phyloP scores from a whole-genome alignment of 176 grass and related monocot species.

The Coix lacrymajobi region DNA sequence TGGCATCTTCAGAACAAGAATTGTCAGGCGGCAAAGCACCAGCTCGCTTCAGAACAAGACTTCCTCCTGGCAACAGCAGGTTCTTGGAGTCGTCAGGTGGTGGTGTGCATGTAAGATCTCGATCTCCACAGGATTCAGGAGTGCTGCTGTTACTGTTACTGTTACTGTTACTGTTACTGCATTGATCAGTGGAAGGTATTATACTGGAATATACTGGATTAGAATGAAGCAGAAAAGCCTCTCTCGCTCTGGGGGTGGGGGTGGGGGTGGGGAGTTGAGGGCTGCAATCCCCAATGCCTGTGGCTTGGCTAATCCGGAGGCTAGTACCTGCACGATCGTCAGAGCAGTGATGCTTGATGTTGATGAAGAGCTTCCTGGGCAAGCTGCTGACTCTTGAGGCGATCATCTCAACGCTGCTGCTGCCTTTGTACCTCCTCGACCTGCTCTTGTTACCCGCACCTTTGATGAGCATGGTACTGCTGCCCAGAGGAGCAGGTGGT shows the following conservation, averaged over 20 bases:
- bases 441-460: not conserved
- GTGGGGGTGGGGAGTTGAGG: not conserved
- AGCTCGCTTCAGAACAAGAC: not conserved
- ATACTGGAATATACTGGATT: not conserved
- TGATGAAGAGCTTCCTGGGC: conserved; percentile 1
- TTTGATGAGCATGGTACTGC: not conserved
- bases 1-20: not conserved
- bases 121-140: not conserved
- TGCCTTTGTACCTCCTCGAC: conserved; percentile 3
- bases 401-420: not conserved
- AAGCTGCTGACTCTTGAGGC: conserved; percentile 7
- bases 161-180: not conserved
- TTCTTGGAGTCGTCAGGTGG: not conserved
- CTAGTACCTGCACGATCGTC: not conserved
- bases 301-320: not conserved
- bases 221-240: not conserved
- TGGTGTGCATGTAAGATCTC: not conserved
- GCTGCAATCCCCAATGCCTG: not conserved
- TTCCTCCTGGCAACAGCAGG: not conserved
- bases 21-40: not conserved
- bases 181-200: not conserved
- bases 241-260: not conserved
- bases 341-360: not conserved
- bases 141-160: not conserved
- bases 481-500: not conserved